A percentile compares a stretch with the other conserved stretches of the same genome.
Conservation (phyloP, 495 filamentous ascomycete species). For the Umbilicaria muhlenbergii region DNA sequence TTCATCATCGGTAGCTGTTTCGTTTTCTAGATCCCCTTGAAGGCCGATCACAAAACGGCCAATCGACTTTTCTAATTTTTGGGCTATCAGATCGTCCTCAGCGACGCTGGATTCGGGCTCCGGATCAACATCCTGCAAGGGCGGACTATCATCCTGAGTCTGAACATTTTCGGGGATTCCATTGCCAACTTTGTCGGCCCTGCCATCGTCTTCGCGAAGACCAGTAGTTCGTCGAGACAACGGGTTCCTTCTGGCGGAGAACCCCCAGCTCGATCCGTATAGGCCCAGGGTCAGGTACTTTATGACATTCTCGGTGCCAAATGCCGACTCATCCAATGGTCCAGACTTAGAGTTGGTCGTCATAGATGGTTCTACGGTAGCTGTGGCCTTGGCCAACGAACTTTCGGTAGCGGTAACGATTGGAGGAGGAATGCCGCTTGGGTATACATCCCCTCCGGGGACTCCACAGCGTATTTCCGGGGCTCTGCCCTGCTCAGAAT, state of each 20-base stretch:
- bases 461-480: too few species aligned
- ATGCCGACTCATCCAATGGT: neutral
- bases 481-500: too few species aligned
- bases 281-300: constrained; percentile 43
- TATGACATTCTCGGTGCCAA: constrained; percentile 32
- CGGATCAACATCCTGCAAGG: constrained; percentile 20
- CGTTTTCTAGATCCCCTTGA: constrained; percentile 40
- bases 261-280: constrained; percentile 43
- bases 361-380: too few species aligned
- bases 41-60: constrained; percentile 64
- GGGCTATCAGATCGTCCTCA: constrained; percentile 13
- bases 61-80: constrained; percentile 8
- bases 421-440: constrained; percentile 8
- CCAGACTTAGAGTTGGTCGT: too few species aligned
- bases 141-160: neutral
- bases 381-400: neutral
- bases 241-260: constrained; percentile 19
- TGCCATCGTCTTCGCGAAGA: constrained; percentile 9
- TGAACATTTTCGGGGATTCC: too few species aligned
- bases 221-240: constrained; percentile 13
- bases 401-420: constrained; percentile 1
- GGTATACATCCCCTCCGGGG: too few species aligned
- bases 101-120: constrained; percentile 17
- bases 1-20: constrained; percentile 14
- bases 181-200: neutral